phyloP scores from a whole-genome alignment of 2,329 filamentous ascomycete genomes.

The Rhynchosporium graminicola region DNA sequence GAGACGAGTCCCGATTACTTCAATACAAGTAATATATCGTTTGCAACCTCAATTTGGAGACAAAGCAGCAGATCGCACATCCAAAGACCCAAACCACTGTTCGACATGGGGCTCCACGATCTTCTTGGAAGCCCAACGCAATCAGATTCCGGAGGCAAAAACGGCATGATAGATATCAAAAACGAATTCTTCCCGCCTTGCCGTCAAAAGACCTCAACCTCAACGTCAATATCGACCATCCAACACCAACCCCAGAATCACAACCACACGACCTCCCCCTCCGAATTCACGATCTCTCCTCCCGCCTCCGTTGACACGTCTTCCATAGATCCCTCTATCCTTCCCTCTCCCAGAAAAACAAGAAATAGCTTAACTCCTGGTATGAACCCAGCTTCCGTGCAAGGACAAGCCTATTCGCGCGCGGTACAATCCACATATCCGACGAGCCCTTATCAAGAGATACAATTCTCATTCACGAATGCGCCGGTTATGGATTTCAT shows the following conservation, averaged over 20 bases:
- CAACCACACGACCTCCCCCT: conserved; percentile 19
- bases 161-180: conserved; percentile 19
- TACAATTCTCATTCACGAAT: conserved; percentile 33
- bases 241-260: conserved; percentile 14
- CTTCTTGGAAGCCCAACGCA: conserved; percentile 31
- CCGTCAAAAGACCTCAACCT: conserved; percentile 15
- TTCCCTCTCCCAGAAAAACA: conserved; percentile 22
- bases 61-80: conserved; percentile 8
- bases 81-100: conserved; percentile 35
- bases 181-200: conserved; percentile 25
- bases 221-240: conserved; percentile 8
- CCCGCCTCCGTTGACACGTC: conserved; percentile 33
- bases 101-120: conserved; percentile 40
- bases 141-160: neutral
- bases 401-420: conserved; percentile 12
- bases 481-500: conserved; percentile 37
- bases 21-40: conserved; percentile 23
- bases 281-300: conserved; percentile 35
- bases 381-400: neutral
- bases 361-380: neutral
- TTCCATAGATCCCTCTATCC: conserved; percentile 36
- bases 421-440: conserved; percentile 19
- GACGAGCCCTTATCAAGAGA: conserved; percentile 24
- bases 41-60: neutral
- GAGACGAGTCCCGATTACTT: conserved; percentile 26